Conservation (phyloP, 306 rosid genomes). For the Lathyrus sativus region DNA sequence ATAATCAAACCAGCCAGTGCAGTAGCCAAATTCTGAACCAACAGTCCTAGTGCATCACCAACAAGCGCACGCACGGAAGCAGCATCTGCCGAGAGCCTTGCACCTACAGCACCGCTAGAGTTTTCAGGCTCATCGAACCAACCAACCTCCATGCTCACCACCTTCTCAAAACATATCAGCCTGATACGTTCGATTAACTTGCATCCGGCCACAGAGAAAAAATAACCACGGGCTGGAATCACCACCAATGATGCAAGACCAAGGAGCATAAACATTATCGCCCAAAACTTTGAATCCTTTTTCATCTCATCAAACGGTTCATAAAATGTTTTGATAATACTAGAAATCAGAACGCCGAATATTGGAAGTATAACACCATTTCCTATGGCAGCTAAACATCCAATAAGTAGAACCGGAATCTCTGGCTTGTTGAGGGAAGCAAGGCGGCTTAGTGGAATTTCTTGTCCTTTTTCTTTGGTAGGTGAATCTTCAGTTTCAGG, state of each 20-base stretch:
- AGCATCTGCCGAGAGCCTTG: slow-evolving; percentile 87
- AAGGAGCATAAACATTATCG: slow-evolving; percentile 56
- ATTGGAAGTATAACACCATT: slow-evolving; percentile 68
- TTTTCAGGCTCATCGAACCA: slow-evolving; percentile 89
- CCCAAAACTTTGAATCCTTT: slow-evolving; percentile 75
- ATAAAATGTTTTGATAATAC: slow-evolving; percentile 64
- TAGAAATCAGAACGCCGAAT: slow-evolving; percentile 63
- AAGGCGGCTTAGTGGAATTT: slow-evolving; percentile 68
- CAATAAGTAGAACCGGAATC: slow-evolving; percentile 68
- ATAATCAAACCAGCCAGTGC: slow-evolving; percentile 70
- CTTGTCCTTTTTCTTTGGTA: slow-evolving; percentile 40
- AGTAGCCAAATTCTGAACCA: slow-evolving; percentile 63
- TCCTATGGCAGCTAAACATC: slow-evolving; percentile 58
- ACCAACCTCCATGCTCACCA: slow-evolving; percentile 73
- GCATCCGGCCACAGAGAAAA: slow-evolving; percentile 75
- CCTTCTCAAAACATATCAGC: slow-evolving; percentile 67
- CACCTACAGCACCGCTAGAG: slow-evolving; percentile 79
- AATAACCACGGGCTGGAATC: slow-evolving; percentile 56
- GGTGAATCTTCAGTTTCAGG: slow-evolving; percentile 37
- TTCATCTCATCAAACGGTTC: slow-evolving; percentile 58
- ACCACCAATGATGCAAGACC: slow-evolving; percentile 54
- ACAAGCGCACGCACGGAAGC: slow-evolving; percentile 77
- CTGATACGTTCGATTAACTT: slow-evolving; percentile 80
- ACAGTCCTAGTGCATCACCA: slow-evolving; percentile 65
- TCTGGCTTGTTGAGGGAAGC: slow-evolving; percentile 89